Base-by-base conservation (phyloP, 2,329 filamentous ascomycete species). In the Bisporella sp. region DNA sequence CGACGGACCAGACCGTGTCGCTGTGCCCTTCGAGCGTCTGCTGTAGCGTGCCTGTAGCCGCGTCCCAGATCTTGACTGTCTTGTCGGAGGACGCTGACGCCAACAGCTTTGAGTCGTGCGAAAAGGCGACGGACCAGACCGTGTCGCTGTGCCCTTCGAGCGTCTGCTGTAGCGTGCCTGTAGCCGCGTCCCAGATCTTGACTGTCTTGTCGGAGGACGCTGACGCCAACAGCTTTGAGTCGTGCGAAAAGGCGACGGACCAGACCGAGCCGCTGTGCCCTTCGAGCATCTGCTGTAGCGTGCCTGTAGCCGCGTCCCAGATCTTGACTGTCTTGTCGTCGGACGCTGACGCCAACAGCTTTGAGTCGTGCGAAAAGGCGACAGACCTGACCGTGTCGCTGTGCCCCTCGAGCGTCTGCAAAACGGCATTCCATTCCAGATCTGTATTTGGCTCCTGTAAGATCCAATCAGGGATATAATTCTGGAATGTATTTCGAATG, bases 401-500 rank as follows among this genome's bases (percentile, higher is more conserved):
- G 49, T 52, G 49, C 33, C 45, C 45, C 30, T 52, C 41, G 32
- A 52, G 49, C 41, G n/a, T 45, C 45, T 47, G 45, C n/a, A 54
- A 11, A 21, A 28, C 28, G 9, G 51, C 35, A 48, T 44, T 50
- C 54, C 54, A 21, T 28, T 55, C 31, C n/a, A 37, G 30, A 35
- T 49, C 46, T 12, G 52, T 37, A 32, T 30, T 42, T 32, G 54
- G 50, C 41, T 48, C 31, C 37, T n/a, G 42, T 43, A 21, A 28
- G 7, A 59, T 57, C 57, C 47, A 55, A 45, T 11, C 29, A 4
- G 53, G 53, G 1, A 47, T 49, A 37, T 41, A 47, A 45, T 55
- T 45, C n/a, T 48, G 5, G 41, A 56, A 61, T 12, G 9, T 45
- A 21, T 47, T 51, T 30, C 64, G 58, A 30, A 67, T 44, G 31